phyloP scores from a whole-genome alignment of 2,329 filamentous ascomycete species.

The Graphium sp. region DNA sequence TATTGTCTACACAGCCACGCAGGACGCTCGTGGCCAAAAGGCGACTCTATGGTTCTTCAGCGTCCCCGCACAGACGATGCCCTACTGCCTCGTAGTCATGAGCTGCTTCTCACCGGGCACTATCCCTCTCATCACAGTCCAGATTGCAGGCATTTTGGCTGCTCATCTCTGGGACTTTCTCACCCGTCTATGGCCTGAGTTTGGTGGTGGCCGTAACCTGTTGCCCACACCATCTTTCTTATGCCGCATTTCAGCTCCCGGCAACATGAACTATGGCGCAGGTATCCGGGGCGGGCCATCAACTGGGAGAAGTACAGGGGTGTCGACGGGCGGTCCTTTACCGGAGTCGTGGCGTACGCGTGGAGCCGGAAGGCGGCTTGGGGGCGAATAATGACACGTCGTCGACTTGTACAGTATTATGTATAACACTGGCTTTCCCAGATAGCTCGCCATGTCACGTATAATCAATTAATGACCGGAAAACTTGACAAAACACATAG shows the following conservation, averaged over 20 bases:
- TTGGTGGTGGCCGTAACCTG: slow-evolving; percentile 66
- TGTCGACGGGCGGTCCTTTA: slow-evolving; percentile 28
- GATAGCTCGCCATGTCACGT: too few relatives aligned
- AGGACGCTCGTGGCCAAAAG: slow-evolving; percentile 66
- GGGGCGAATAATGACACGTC: too few relatives aligned
- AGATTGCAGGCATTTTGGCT: slow-evolving; percentile 65
- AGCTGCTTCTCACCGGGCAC: slow-evolving; percentile 47
- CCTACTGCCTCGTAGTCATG: slow-evolving; percentile 61
- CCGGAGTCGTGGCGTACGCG: slow-evolving; percentile 48
- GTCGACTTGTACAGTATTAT: too few relatives aligned
- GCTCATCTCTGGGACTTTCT: slow-evolving; percentile 87
- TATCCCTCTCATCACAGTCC: slow-evolving; percentile 43
- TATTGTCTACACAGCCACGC: slow-evolving; percentile 66
- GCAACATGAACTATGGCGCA: slow-evolving; percentile 22
- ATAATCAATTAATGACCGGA: too few relatives aligned
- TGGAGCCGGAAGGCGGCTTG: slow-evolving; percentile 45
- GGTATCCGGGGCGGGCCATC: slow-evolving; percentile 7
- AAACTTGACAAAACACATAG: too few relatives aligned
- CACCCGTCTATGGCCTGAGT: slow-evolving; percentile 72
- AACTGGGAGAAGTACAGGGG: slow-evolving; percentile 21
- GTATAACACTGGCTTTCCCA: too few relatives aligned
- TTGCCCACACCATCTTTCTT: slow-evolving; percentile 61
- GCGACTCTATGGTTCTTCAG: slow-evolving; percentile 68
- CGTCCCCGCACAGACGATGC: slow-evolving; percentile 67
- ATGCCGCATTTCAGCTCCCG: slow-evolving; percentile 47